phyloP scores from a whole-genome alignment of 1,139 yeast genomes.

The Nematodospora anomalae region DNA sequence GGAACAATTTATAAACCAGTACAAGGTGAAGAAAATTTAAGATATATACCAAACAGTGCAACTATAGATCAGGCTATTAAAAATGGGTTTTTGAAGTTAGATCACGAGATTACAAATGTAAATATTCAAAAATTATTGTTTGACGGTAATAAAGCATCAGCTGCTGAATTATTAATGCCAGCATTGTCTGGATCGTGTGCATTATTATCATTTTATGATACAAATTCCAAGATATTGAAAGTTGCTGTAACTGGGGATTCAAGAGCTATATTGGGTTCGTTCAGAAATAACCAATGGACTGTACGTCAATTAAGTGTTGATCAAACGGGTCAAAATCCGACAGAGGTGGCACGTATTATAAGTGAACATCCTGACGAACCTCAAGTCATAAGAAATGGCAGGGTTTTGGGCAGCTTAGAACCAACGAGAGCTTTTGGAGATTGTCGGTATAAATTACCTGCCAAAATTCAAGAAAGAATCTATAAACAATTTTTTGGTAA shows the following conservation, averaged over 20 bases:
- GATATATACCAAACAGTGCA: slow-evolving; percentile 62
- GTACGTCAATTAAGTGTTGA: slow-evolving; percentile 85
- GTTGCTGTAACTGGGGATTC: slow-evolving; percentile 98
- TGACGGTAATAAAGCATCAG: slow-evolving; percentile 58
- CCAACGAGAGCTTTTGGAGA: slow-evolving; percentile 98
- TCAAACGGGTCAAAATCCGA: slow-evolving; percentile 90
- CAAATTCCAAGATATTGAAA: slow-evolving; percentile 65
- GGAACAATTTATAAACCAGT: slow-evolving; percentile 65
- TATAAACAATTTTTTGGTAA: slow-evolving; percentile 83
- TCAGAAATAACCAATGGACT: slow-evolving; percentile 75
- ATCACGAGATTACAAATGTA: slow-evolving; percentile 80
- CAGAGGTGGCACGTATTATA: slow-evolving; percentile 81
- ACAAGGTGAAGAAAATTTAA: slow-evolving; percentile 46
- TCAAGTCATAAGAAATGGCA: slow-evolving; percentile 78
- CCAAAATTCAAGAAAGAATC: slow-evolving; percentile 69
- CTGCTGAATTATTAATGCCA: slow-evolving; percentile 79
- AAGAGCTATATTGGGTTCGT: slow-evolving; percentile 82
- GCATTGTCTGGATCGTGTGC: slow-evolving; percentile 97
- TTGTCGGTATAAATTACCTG: slow-evolving; percentile 83
- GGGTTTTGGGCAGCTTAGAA: slow-evolving; percentile 92
- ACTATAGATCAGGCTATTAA: slow-evolving; percentile 78
- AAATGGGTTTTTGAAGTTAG: slow-evolving; percentile 78
- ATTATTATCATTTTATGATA: slow-evolving; percentile 80
- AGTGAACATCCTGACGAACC: slow-evolving; percentile 93
- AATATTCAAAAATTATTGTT: slow-evolving; percentile 69